These are phyloP conservation scores for Stephania yunnanensis DNA, from an alignment of 164 flowering plant species.

Conservation along the genomic window DNA sequence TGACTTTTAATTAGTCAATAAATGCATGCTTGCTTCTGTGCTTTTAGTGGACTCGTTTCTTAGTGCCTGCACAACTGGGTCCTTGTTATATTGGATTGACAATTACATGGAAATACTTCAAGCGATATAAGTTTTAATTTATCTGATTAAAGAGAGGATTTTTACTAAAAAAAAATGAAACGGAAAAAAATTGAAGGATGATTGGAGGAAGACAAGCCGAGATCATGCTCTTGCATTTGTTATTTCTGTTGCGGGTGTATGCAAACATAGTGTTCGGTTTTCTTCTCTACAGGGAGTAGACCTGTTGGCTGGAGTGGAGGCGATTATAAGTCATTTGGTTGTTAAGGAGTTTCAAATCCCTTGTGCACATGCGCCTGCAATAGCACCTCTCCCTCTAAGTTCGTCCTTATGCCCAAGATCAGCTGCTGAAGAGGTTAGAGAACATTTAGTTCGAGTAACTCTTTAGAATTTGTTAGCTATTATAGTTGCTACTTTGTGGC, in stretches of 20 bases:
- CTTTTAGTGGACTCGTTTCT: too few relatives aligned
- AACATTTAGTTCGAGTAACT: not conserved
- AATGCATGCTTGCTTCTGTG: too few relatives aligned
- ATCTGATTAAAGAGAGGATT: too few relatives aligned
- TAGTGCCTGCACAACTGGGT: not conserved
- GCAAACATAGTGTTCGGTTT: not conserved
- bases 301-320: slow-evolving; percentile 79
- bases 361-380: slow-evolving; percentile 95
- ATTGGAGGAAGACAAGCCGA: not conserved
- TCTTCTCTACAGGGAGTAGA: slow-evolving; percentile 60
- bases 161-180: too few relatives aligned
- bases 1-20: too few relatives aligned
- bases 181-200: too few relatives aligned
- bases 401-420: slow-evolving; percentile 56
- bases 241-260: not conserved
- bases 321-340: slow-evolving; percentile 80
- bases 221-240: not conserved
- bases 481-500: not conserved
- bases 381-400: slow-evolving; percentile 49
- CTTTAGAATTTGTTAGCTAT: not conserved
- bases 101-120: not conserved
- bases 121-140: too few relatives aligned
- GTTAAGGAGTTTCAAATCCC: slow-evolving; percentile 79
- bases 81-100: not conserved
- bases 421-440: slow-evolving; percentile 82